Evolutionary conservation across 192 early-diverging fungal species (phyloP), one percentile per base, ranked within the genome.

Genomic region (Coemansia erecta): DNA sequence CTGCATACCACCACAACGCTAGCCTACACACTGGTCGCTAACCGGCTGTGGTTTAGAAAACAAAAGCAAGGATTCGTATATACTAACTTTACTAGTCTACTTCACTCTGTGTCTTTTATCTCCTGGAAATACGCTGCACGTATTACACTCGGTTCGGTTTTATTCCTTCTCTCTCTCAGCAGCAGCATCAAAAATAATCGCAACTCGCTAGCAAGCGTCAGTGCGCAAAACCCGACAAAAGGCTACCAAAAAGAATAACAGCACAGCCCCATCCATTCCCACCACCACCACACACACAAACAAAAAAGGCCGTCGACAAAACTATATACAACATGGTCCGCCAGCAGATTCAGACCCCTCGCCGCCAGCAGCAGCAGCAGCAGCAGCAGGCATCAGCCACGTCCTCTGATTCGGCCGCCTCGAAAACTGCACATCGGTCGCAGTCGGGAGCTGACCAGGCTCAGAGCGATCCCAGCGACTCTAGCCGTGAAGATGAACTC

Each of bases 311-410:
- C 17, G 42, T 2, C 2, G 12, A n/a, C 42, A 44, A 44, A 49
- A 49, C 21, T 11, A 24, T 49, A 49, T 23, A 24, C 3, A 49
- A 23, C 21, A 49, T 49, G 47, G 47, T 23, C 24, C 47, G 47
- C 22, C 47, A 49, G 24, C 21, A 19, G 10, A 10, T 23, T 22
- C 47, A 49, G 22, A 49, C 47, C 3, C 47, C 47, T 6, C 47
- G 47, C 14, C 47, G 47, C 14, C 47, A 22, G 22, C 47, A 49
- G 10, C 45, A 47, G 10, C 45, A 47, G 45, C 46, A 48, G 24
- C 48, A 50, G 48, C 48, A 50, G 24, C 48, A 28, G 48, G 48
- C 24, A 11, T 50, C 26, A 4, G 23, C 24, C 4, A 22, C 47
- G 9, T 49, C 15, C 44, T 45, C 44, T 45, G 46, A 22, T 6